These are phyloP conservation scores for Sphaerostilbella broomeana DNA, from an alignment of 2,329 filamentous ascomycete genomes.

Conservation along the genomic window DNA sequence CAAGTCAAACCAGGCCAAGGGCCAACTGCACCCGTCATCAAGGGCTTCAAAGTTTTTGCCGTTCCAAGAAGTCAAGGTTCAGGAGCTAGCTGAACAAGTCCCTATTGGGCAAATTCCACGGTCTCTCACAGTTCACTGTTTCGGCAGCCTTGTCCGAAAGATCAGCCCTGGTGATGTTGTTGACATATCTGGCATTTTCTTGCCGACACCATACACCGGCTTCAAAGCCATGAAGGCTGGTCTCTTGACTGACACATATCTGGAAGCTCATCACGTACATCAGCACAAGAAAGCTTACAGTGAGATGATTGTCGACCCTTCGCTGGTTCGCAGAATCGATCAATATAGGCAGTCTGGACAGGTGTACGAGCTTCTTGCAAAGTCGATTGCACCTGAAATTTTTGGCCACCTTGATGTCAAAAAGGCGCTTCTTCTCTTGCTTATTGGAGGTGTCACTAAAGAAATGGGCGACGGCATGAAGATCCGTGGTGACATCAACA, in stretches of 20 bases:
- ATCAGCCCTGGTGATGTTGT: conserved; percentile 92
- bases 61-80: conserved; percentile 97
- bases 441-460: conserved; percentile 94
- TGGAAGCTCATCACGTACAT: conserved; percentile 86
- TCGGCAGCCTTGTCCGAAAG: conserved; percentile 76
- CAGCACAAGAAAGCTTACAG: conserved; percentile 99
- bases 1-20: conserved; percentile 82
- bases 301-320: conserved; percentile 76
- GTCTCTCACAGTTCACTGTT: conserved; percentile 81
- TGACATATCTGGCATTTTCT: conserved; percentile 89
- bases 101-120: conserved; percentile 96
- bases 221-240: conserved; percentile 96
- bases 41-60: conserved; percentile 93
- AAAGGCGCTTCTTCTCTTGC: conserved; percentile 88
- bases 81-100: conserved; percentile 98
- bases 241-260: conserved; percentile 91
- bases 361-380: conserved; percentile 90
- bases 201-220: conserved; percentile 96
- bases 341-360: conserved; percentile 79
- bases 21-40: conserved; percentile 90
- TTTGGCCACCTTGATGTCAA: conserved; percentile 96
- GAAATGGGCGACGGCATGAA: conserved; percentile 97
- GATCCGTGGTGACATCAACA: conserved; percentile 97
- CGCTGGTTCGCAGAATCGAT: conserved; percentile 76
- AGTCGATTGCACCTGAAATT: conserved; percentile 96